These are phyloP conservation scores for Claviceps arundinis DNA, from an alignment of 2,329 filamentous ascomycete species.

Conservation along the genomic window DNA sequence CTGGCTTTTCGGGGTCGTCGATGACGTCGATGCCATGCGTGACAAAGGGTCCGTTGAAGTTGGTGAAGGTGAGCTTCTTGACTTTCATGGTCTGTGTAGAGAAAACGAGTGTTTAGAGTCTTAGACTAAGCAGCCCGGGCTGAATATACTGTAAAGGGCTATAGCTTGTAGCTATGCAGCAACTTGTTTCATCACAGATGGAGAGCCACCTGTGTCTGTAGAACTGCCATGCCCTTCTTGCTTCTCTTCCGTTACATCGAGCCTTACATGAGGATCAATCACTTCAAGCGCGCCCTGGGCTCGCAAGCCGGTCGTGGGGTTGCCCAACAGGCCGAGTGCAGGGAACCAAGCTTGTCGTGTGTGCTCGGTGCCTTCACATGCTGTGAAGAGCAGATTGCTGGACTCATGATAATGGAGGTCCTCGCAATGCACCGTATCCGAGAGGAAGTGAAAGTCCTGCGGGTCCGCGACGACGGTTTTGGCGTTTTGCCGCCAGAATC, in stretches of 20 bases:
- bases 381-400: conserved; percentile 38
- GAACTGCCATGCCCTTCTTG: background rate
- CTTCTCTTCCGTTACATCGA: too few relatives aligned
- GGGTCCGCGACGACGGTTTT: conserved; percentile 10
- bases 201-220: background rate
- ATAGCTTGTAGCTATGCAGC: too few relatives aligned
- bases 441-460: conserved; percentile 27
- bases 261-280: conserved; percentile 37
- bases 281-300: conserved; percentile 34
- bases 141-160: background rate
- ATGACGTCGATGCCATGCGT: conserved; percentile 50
- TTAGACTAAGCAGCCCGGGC: background rate
- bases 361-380: conserved; percentile 34
- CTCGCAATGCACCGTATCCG: conserved; percentile 43
- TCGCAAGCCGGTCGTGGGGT: conserved; percentile 20
- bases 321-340: conserved; percentile 26
- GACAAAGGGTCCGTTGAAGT: conserved; percentile 39
- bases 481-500: conserved; percentile 14
- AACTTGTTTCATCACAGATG: background rate
- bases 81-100: conserved; percentile 14
- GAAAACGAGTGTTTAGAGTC: background rate
- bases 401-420: conserved; percentile 42
- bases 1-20: conserved; percentile 26
- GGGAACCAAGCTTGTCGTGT: conserved; percentile 40
- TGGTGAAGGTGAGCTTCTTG: conserved; percentile 31